These are phyloP conservation scores for Phaeosphaeria sp. DNA, from an alignment of 2,329 filamentous ascomycete species.

Conservation along the genomic window DNA sequence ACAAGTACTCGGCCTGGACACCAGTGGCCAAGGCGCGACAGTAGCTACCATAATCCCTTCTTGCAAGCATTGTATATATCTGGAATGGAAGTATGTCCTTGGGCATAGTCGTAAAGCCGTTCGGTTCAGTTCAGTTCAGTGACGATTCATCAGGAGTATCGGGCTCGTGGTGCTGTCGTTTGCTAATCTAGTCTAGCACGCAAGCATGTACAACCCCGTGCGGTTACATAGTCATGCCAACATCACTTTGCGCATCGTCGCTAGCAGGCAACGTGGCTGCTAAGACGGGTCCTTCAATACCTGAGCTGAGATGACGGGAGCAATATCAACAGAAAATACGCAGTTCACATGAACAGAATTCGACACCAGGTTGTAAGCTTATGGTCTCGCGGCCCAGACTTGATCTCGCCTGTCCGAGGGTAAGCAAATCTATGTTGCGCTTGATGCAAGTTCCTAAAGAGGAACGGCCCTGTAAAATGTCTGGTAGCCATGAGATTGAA, in stretches of 20 bases:
- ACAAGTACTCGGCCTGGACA: constrained; percentile 57
- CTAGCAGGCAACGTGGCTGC: not conserved
- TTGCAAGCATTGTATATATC: constrained; percentile 34
- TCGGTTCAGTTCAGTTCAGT: too few species aligned
- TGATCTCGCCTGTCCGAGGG: too few species aligned
- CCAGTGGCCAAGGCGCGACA: constrained; percentile 55
- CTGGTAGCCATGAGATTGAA: not conserved
- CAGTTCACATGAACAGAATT: too few species aligned
- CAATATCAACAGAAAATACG: not conserved
- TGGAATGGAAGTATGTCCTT: constrained; percentile 3
- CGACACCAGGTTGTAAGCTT: not conserved
- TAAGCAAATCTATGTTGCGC: too few species aligned
- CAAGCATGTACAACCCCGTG: not conserved
- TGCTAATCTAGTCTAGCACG: not conserved
- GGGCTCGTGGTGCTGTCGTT: not conserved
- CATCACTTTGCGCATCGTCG: not conserved
- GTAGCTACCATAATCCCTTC: constrained; percentile 22
- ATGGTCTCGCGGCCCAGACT: too few species aligned
- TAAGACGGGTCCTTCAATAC: not conserved
- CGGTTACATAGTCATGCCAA: not conserved
- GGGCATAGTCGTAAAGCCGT: not conserved
- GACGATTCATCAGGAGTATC: too few species aligned
- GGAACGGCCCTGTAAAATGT: too few species aligned
- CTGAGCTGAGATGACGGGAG: too few species aligned
- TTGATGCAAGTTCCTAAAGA: too few species aligned